Evolutionary conservation across 2,329 filamentous ascomycete species (phyloP).

Genomic region (Xylogone sp.): DNA sequence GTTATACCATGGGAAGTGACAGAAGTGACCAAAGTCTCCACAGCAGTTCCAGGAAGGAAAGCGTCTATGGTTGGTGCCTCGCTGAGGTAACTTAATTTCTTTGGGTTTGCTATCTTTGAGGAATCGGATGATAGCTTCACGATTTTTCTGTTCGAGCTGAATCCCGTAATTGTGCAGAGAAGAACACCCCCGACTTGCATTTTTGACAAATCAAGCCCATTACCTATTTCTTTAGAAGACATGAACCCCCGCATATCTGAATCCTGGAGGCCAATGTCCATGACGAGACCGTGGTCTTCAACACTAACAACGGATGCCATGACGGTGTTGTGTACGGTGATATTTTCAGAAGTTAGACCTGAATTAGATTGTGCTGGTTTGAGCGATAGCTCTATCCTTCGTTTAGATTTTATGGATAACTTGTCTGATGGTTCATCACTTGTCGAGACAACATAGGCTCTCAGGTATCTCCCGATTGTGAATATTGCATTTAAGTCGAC

Average conservation of each 20-base stretch:
- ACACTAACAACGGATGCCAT: constrained; percentile 87
- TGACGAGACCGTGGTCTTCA: constrained; percentile 93
- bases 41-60: constrained; percentile 87
- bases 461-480: constrained; percentile 79
- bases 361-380: constrained; percentile 76
- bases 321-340: constrained; percentile 72
- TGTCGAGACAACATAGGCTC: constrained; percentile 78
- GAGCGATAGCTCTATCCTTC: constrained; percentile 82
- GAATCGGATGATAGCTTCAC: constrained; percentile 78
- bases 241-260: constrained; percentile 75
- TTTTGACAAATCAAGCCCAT: constrained; percentile 57
- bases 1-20: constrained; percentile 69
- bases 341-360: constrained; percentile 66
- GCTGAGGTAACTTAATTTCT: constrained; percentile 61
- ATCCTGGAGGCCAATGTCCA: constrained; percentile 79
- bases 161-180: constrained; percentile 74
- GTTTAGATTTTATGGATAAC: constrained; percentile 53
- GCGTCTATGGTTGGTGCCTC: constrained; percentile 84
- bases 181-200: constrained; percentile 82
- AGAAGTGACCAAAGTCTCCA: constrained; percentile 79
- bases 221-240: constrained; percentile 75
- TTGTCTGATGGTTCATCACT: constrained; percentile 55
- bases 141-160: constrained; percentile 74
- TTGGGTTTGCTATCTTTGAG: constrained; percentile 62
- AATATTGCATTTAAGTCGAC: constrained; percentile 76